Base-by-base conservation (phyloP, 2,329 filamentous ascomycete genomes). In the Pseudonectria buxi region DNA sequence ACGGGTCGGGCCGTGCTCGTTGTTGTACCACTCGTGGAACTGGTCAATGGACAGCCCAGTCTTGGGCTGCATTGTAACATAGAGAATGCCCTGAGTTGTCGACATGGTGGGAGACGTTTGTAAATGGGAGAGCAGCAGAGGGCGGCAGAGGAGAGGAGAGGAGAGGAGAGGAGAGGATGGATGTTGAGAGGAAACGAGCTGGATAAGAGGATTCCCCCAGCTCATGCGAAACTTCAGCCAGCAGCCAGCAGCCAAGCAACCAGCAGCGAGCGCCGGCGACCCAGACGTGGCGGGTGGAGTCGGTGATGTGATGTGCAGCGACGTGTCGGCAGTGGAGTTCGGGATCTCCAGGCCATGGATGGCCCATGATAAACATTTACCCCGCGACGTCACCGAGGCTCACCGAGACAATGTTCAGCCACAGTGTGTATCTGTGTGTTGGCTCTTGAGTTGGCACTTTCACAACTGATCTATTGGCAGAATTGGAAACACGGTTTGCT, bases 11-110 rank as follows among this genome's bases (percentile, higher is more conserved):
- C 87, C 87, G 64, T 94, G 87, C 65, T 94, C 87, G 61, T 88
- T 92, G 67, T 94, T 89, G 68, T 94, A 94, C 85, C 86, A 90
- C 58, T 94, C 86, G 61, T 94, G 83, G 63, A 94, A 94, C 53
- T 85, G 78, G 43, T 76, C 69, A 31, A 72, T 62, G 36, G 80
- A 68, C 50, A 87, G 71, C 47, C 72, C 72, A 38, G 75, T 68
- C 58, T 75, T 72, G 50, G 86, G 86, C 62, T 89, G 80, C 82
- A 94, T 94, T 12, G 85, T 88, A 49, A 94, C 87, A 58, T 82
- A 87, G 54, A 94, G 78, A 52, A 88, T 78, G 40, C 86, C 86
- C 9, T 74, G 74, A 36, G 61, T 67, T 40, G 60, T 65, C 11
- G 60, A 47, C 59, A 63, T 64, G 34, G 35, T 47, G 15, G 30